Evolutionary conservation across 2,329 filamentous ascomycete genomes (phyloP).

Genomic region (Aspergillus transmontanensis): DNA sequence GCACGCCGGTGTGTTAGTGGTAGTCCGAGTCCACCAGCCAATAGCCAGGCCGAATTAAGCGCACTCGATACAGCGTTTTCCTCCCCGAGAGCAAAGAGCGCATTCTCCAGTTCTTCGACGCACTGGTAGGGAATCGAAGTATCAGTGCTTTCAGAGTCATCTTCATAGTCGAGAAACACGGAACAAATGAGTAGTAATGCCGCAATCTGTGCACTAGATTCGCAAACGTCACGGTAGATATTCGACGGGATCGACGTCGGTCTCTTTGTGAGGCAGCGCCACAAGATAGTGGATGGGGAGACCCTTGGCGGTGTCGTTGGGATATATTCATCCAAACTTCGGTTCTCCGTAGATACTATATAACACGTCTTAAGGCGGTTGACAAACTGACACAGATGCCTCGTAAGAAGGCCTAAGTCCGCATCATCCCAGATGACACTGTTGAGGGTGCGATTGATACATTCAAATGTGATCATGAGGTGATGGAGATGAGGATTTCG

Average conservation of each 20-base stretch:
- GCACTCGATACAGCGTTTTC: slow-evolving; percentile 1
- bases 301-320: background rate
- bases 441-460: background rate
- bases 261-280: background rate
- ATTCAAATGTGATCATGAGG: slow-evolving; percentile 5
- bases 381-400: background rate
- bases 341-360: background rate
- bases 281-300: background rate
- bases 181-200: background rate
- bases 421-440: slow-evolving; percentile 4
- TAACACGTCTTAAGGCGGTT: background rate
- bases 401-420: background rate
- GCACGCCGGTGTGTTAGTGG: background rate
- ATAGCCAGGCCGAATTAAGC: slow-evolving; percentile 1
- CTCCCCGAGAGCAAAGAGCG: background rate
- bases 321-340: background rate
- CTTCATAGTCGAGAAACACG: background rate
- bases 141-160: background rate
- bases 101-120: slow-evolving; percentile 2
- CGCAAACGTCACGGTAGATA: slow-evolving; percentile 1
- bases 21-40: background rate
- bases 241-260: background rate
- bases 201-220: background rate
- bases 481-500: slow-evolving; percentile 6
- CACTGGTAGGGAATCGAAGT: background rate